Percentiles rank a stretch among this genome's conserved stretches.
Evolutionary conservation across 1,139 yeast species (phyloP).

Genomic region (Sugiyamaella japonica): DNA sequence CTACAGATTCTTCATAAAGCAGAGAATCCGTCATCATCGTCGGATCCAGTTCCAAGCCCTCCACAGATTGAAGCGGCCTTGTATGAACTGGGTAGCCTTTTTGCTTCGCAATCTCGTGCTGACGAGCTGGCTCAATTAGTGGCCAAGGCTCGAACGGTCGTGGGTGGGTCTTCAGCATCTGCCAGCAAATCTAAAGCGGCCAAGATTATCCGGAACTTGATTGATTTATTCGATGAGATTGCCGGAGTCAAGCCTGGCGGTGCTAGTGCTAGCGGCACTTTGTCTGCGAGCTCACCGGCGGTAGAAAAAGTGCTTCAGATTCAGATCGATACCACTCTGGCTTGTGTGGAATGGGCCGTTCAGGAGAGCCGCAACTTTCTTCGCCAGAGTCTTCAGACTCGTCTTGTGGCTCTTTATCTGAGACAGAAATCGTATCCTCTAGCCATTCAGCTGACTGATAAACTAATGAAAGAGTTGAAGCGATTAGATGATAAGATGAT

Average conservation of each 20-base stretch:
- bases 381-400: constrained; percentile 83
- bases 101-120: constrained; percentile 42
- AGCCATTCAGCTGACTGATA: constrained; percentile 70
- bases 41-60: constrained; percentile 1
- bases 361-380: constrained; percentile 81
- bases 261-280: constrained; percentile 14
- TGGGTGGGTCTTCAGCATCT: constrained; percentile 61
- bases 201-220: constrained; percentile 64
- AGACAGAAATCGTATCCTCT: constrained; percentile 64
- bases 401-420: constrained; percentile 74
- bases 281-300: constrained; percentile 43
- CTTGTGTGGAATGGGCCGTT: constrained; percentile 85
- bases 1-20: constrained; percentile 12
- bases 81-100: constrained; percentile 40
- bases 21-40: constrained; percentile 6
- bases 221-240: constrained; percentile 73
- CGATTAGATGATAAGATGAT: constrained; percentile 94
- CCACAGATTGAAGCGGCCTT: constrained; percentile 36
- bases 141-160: constrained; percentile 64
- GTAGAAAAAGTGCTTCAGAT: constrained; percentile 45
- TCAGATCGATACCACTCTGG: constrained; percentile 73
- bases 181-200: constrained; percentile 80
- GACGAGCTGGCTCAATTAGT: constrained; percentile 61
- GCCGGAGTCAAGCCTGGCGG: constrained; percentile 12
- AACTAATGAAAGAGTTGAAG: constrained; percentile 79